Percentiles rank a stretch among this genome's conserved stretches.
Conservation (phyloP, 495 filamentous ascomycete species). For the Penicillium dipodomyicola region DNA sequence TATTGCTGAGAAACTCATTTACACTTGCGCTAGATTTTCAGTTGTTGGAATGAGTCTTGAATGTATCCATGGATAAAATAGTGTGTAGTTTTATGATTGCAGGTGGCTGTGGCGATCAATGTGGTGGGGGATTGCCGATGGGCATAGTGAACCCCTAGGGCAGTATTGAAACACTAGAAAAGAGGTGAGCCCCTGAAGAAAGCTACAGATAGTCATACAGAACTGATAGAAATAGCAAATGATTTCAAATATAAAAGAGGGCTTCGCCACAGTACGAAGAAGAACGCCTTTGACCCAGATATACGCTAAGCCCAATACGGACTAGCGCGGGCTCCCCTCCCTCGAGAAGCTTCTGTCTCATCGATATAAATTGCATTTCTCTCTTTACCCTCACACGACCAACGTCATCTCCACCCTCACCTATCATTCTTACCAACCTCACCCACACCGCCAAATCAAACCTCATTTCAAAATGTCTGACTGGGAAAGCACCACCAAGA, state of each 20-base stretch:
- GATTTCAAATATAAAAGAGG: neutral
- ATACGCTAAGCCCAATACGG: slow-evolving; percentile 20
- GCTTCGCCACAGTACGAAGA: neutral
- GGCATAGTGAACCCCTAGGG: neutral
- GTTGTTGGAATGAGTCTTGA: no score
- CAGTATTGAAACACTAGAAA: neutral
- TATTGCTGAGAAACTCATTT: neutral
- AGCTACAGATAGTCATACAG: neutral
- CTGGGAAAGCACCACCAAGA: slow-evolving; percentile 90
- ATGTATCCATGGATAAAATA: neutral
- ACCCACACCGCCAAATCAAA: slow-evolving; percentile 6
- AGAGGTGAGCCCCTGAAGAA: neutral
- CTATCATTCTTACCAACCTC: slow-evolving; percentile 6
- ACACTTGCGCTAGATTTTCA: neutral
- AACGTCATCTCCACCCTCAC: slow-evolving; percentile 12
- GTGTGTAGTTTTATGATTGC: neutral
- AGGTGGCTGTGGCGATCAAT: slow-evolving; percentile 3
- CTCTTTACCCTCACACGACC: slow-evolving; percentile 34
- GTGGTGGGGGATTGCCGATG: slow-evolving; percentile 6
- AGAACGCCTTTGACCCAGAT: neutral
- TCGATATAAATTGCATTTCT: slow-evolving; percentile 42
- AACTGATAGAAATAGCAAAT: neutral
- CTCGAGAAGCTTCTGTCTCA: slow-evolving; percentile 49
- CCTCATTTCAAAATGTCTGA: slow-evolving; percentile 51
- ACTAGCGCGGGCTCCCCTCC: slow-evolving; percentile 34